Evolutionary conservation across 805 yeast species (phyloP).

Genomic region (Pichia kluyveri): DNA sequence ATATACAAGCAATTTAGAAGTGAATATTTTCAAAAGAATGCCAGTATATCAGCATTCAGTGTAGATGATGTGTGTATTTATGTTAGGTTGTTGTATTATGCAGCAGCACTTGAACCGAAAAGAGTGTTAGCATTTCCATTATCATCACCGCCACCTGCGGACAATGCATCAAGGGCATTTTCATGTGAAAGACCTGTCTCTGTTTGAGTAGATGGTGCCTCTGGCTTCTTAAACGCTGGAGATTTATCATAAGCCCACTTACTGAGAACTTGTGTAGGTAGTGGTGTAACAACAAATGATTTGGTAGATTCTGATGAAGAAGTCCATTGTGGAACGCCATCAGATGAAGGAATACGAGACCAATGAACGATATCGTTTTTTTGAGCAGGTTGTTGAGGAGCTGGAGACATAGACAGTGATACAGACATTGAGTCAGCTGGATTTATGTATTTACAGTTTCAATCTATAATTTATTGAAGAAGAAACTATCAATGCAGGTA

Average conservation of each 20-base stretch:
- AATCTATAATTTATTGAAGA: too few species aligned
- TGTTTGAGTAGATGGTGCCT: neutral
- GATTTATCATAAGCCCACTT: too few species aligned
- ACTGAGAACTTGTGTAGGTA: too few species aligned
- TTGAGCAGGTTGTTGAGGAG: neutral
- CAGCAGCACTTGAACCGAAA: conserved; percentile 6
- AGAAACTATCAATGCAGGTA: too few species aligned
- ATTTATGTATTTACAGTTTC: neutral
- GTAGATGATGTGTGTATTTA: too few species aligned
- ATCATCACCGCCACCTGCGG: neutral
- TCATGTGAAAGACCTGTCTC: neutral
- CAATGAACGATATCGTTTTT: neutral
- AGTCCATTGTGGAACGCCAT: neutral
- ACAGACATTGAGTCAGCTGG: neutral
- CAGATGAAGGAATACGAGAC: neutral
- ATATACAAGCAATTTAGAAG: too few species aligned
- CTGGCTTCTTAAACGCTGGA: too few species aligned
- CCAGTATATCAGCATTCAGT: too few species aligned
- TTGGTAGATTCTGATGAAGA: neutral
- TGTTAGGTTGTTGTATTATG: neutral
- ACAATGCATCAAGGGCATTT: neutral
- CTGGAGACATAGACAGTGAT: neutral
- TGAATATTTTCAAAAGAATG: too few species aligned
- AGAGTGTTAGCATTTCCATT: neutral
- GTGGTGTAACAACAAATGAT: too few species aligned